Percentiles rank a stretch among this genome's conserved stretches.
Conservation (phyloP, 2,329 filamentous ascomycete species). For the Colletotrichum brevisporum region DNA sequence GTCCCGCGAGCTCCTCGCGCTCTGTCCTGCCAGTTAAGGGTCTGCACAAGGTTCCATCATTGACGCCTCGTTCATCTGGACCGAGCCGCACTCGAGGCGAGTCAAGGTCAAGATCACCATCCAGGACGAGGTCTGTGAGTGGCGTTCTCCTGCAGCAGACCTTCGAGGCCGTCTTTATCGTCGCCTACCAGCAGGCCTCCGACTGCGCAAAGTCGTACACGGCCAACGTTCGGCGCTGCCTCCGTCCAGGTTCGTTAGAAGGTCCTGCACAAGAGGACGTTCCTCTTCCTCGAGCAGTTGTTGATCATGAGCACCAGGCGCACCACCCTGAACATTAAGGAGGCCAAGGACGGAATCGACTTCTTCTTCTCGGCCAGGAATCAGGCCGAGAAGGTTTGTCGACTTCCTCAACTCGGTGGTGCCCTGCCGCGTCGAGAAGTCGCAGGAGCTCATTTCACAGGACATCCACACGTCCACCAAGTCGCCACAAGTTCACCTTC, state of each 20-base stretch:
- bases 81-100: constrained; percentile 93
- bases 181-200: constrained; percentile 92
- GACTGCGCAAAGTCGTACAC: constrained; percentile 98
- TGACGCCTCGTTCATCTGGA: constrained; percentile 98
- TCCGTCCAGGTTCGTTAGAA: constrained; percentile 97
- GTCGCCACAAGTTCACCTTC: constrained; percentile 95
- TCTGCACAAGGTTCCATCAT: constrained; percentile 90
- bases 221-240: constrained; percentile 94
- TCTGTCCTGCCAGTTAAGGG: constrained; percentile 92
- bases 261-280: constrained; percentile 90
- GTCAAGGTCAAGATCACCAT: constrained; percentile 97
- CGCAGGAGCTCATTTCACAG: constrained; percentile 89
- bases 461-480: constrained; percentile 92
- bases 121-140: constrained; percentile 76
- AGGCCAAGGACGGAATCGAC: constrained; percentile 94
- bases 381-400: constrained; percentile 90
- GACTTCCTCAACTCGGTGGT: constrained; percentile 90
- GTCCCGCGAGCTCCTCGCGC: constrained; percentile 90
- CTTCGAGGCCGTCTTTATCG: constrained; percentile 94
- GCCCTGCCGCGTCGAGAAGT: constrained; percentile 82
- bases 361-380: constrained; percentile 95
- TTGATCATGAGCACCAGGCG: constrained; percentile 91
- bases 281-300: constrained; percentile 85
- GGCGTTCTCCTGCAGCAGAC: constrained; percentile 86
- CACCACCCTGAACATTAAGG: constrained; percentile 98